Evolutionary conservation across 1,139 yeast genomes (phyloP).

Genomic region (Debaryomyces udenii): DNA sequence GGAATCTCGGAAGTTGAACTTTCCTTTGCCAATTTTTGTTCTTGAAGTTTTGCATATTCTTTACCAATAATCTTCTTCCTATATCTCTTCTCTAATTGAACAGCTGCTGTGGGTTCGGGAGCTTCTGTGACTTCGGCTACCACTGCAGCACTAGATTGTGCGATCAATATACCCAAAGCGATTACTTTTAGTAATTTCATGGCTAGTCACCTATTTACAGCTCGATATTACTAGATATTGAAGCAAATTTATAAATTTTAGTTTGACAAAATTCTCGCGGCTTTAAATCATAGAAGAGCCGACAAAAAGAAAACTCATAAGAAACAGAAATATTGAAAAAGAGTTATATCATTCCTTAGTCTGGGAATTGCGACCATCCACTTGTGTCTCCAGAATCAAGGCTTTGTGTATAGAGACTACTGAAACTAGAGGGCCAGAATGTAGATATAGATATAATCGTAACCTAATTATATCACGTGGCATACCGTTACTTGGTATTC

Average conservation of each 20-base stretch:
- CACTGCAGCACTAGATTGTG: slow-evolving; percentile 14
- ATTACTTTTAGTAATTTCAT: slow-evolving; percentile 13
- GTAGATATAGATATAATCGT: too few relatives aligned
- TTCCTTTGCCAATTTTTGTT: slow-evolving; percentile 21
- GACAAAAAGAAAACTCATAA: not conserved
- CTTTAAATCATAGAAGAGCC: slow-evolving; percentile 2
- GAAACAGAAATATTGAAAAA: not conserved
- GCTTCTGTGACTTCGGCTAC: slow-evolving; percentile 12
- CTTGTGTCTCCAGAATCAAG: too few relatives aligned
- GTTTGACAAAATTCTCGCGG: slow-evolving; percentile 4
- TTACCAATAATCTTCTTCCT: slow-evolving; percentile 42
- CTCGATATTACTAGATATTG: not conserved
- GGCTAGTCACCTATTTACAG: not conserved
- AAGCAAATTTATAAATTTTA: not conserved
- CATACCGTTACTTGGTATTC: too few relatives aligned
- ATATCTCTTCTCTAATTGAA: slow-evolving; percentile 31
- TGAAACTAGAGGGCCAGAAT: too few relatives aligned
- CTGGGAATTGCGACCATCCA: too few relatives aligned
- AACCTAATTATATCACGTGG: too few relatives aligned
- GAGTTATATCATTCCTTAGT: too few relatives aligned
- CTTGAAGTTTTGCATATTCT: slow-evolving; percentile 39
- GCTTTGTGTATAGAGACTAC: too few relatives aligned
- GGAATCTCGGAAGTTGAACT: slow-evolving; percentile 8
- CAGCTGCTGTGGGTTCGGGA: slow-evolving; percentile 14
- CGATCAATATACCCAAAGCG: slow-evolving; percentile 12